phyloP scores from a whole-genome alignment of 1,139 yeast species.

The Zygotorulaspora mrakii region DNA sequence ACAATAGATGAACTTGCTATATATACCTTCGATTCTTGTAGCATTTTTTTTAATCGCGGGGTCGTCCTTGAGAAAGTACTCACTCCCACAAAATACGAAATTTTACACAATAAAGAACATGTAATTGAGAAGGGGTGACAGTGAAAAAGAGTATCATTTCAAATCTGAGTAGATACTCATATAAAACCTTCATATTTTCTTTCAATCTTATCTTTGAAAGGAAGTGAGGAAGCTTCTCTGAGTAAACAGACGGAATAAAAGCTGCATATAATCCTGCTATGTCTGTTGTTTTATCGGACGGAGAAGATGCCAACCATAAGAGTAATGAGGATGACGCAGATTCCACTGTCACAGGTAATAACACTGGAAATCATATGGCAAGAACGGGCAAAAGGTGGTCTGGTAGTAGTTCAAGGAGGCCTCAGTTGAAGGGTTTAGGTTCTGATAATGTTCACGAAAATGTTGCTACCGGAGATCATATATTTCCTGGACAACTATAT shows the following conservation, averaged over 20 bases:
- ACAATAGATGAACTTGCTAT: background rate
- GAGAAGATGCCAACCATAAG: slow-evolving; percentile 29
- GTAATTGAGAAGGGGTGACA: too few species aligned
- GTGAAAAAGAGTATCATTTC: too few species aligned
- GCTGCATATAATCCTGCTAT: slow-evolving; percentile 17
- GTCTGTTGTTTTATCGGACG: slow-evolving; percentile 37
- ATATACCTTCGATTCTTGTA: too few species aligned
- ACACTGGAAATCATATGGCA: slow-evolving; percentile 49
- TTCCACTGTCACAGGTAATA: too few species aligned
- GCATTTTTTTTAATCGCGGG: slow-evolving; percentile 1
- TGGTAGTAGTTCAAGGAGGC: slow-evolving; percentile 14
- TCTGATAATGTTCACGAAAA: slow-evolving; percentile 39
- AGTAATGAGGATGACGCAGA: slow-evolving; percentile 32
- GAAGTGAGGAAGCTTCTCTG: too few species aligned
- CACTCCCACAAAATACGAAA: background rate
- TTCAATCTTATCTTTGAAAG: too few species aligned
- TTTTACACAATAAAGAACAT: too few species aligned
- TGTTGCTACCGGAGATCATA: slow-evolving; percentile 37
- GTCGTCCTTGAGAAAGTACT: background rate
- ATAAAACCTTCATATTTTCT: too few species aligned
- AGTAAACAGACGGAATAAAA: background rate
- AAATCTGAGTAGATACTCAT: too few species aligned
- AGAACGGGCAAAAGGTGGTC: slow-evolving; percentile 49
- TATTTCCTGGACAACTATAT: slow-evolving; percentile 81
- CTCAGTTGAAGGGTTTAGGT: slow-evolving; percentile 13